Conservation (phyloP, 768 basidiomycete species). For the Boletus rubescentipes region DNA sequence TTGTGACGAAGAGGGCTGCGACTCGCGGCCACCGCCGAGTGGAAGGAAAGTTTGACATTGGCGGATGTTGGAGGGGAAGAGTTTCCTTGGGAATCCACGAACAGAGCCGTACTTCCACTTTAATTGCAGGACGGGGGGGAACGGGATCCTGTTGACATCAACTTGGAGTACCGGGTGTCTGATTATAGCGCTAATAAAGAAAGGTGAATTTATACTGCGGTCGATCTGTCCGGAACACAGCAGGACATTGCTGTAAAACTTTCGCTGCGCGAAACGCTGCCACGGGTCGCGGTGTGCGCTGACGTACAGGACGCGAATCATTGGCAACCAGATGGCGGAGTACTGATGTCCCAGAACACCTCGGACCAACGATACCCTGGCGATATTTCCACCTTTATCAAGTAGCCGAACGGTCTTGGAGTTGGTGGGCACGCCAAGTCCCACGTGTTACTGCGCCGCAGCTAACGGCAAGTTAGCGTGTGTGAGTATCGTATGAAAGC, state of each 20-base stretch:
- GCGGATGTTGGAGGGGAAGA: neutral
- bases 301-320: no score
- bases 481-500: no score
- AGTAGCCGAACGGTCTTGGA: no score
- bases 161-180: neutral
- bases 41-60: slow-evolving; percentile 4
- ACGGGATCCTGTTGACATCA: neutral
- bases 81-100: neutral
- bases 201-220: neutral
- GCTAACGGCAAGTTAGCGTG: neutral
- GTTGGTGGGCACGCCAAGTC: neutral
- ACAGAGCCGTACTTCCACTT: neutral
- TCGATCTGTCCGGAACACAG: neutral
- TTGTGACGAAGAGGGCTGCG: slow-evolving; percentile 4
- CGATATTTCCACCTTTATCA: no score
- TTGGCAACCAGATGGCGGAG: no score
- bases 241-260: no score
- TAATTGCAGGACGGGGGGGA: neutral
- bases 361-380: no score
- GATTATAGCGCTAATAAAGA: neutral
- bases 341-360: no score
- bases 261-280: no score
- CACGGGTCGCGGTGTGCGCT: no score
- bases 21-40: slow-evolving; percentile 4
- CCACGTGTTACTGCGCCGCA: neutral